A percentile compares a stretch with the other conserved stretches of the same genome.
phyloP scores from a whole-genome alignment of 495 filamentous ascomycete species.

The Penicillium roqueforti region DNA sequence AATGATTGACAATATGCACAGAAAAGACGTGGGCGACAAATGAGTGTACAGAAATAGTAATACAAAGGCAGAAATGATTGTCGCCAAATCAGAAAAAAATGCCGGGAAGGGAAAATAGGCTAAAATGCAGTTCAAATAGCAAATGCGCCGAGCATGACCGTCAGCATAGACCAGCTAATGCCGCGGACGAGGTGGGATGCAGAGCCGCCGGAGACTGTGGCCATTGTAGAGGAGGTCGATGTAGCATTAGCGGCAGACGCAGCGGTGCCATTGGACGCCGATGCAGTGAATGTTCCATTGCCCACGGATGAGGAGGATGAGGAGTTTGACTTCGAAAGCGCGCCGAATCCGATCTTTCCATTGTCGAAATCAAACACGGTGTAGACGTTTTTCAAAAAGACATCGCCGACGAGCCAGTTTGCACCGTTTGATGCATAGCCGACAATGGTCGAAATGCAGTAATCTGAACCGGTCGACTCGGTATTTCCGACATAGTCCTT shows the following conservation, averaged over 20 bases:
- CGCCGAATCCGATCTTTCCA: slow-evolving; percentile 38
- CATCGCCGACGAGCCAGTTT: slow-evolving; percentile 74
- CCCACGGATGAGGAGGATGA: background rate
- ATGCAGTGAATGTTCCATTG: slow-evolving; percentile 18
- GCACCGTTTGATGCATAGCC: slow-evolving; percentile 43
- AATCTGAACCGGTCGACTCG: slow-evolving; percentile 23
- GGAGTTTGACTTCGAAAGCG: slow-evolving; percentile 8
- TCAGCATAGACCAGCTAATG: slow-evolving; percentile 15
- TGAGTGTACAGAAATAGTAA: slow-evolving; percentile 3
- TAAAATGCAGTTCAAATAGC: slow-evolving; percentile 11
- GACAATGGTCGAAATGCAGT: slow-evolving; percentile 64
- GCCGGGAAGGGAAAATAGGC: slow-evolving; percentile 3
- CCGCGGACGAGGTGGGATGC: slow-evolving; percentile 10
- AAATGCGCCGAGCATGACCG: slow-evolving; percentile 7
- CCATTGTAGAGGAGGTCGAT: background rate
- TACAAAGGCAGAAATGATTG: slow-evolving; percentile 1
- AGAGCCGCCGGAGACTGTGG: slow-evolving; percentile 8
- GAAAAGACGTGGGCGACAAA: background rate
- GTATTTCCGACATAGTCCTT: slow-evolving; percentile 63
- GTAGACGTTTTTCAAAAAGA: slow-evolving; percentile 90
- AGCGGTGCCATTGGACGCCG: slow-evolving; percentile 10
- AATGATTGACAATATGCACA: slow-evolving; percentile 1
- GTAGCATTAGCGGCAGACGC: slow-evolving; percentile 4
- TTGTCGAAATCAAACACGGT: slow-evolving; percentile 70
- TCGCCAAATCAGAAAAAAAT: background rate